Percentiles rank a stretch among this genome's conserved stretches.
phyloP scores from a whole-genome alignment of 192 early-diverging fungal species.

The Coemansia sp. region DNA sequence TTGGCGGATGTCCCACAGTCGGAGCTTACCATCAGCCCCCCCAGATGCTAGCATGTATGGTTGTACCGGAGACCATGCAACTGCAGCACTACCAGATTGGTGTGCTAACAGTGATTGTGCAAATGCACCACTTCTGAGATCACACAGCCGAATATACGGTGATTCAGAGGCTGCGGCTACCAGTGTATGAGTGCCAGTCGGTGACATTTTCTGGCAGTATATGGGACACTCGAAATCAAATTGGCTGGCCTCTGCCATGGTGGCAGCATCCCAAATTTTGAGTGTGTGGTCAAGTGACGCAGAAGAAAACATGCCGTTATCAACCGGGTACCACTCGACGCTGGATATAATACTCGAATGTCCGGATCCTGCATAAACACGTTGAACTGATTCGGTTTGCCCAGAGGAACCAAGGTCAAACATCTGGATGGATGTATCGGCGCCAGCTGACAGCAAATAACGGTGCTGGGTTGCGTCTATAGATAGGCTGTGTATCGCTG shows the following conservation, averaged over 20 bases:
- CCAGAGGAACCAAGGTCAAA: constrained; percentile 34
- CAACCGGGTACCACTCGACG: constrained; percentile 79
- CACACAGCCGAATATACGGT: constrained; percentile 73
- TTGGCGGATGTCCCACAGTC: constrained; percentile 86
- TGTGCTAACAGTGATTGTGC: constrained; percentile 58
- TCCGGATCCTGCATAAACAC: constrained; percentile 26
- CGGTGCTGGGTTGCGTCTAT: constrained; percentile 32
- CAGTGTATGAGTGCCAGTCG: constrained; percentile 69
- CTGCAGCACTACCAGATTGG: constrained; percentile 53
- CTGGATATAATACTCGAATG: constrained; percentile 70
- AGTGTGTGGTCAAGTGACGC: constrained; percentile 75
- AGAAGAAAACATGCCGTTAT: constrained; percentile 81
- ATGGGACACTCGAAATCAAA: constrained; percentile 73
- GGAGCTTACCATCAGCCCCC: constrained; percentile 67
- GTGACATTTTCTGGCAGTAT: constrained; percentile 69
- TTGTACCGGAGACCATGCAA: constrained; percentile 74
- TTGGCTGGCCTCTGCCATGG: constrained; percentile 64
- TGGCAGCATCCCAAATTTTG: constrained; percentile 78
- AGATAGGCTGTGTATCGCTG: constrained; percentile 33
- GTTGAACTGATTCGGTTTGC: constrained; percentile 17
- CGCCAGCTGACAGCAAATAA: constrained; percentile 34
- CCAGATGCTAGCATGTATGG: constrained; percentile 75
- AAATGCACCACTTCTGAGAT: constrained; percentile 53
- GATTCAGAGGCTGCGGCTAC: constrained; percentile 75
- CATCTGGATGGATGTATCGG: constrained; percentile 45